Base-by-base conservation (phyloP, 2,329 filamentous ascomycete genomes). In the Neofusicoccum parvum region DNA sequence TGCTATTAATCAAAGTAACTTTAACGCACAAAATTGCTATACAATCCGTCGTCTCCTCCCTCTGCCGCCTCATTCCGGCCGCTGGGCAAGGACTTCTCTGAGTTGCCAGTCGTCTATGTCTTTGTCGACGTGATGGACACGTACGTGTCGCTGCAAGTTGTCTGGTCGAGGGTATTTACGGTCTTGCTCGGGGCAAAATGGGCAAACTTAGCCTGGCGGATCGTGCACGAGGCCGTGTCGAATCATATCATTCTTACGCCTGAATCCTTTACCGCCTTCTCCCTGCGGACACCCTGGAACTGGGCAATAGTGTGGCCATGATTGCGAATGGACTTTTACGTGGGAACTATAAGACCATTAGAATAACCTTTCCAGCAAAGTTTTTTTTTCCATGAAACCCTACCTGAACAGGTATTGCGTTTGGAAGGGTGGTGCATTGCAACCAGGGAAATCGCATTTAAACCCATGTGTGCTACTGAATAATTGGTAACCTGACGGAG, bases 141-240 rank as follows among this genome's bases (percentile, higher is more conserved):
- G 88, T 39, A 98, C 94, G 78, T 99, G 95, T 77, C 94, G 88
- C 81, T 97, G 94, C 65, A 99, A 81, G 82, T 98, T 98, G 77
- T 99, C 95, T 37, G 94, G 95, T 70, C 95, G 85, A 4, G 95
- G 95, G 76, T 98, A 98, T 75, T 91, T 94, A 77, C 97, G 94
- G 75, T 97, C 93, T 70, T 93, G 86, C 73, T 97, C 93, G 1
- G 92, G 91, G 76, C 95, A 99, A 75, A 97, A 98, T 0, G 95
- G 95, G 76, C 95, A 99, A 36, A 97, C 89, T 73, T 98, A 99
- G 67, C 94, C 94, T 1, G 95, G 95, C 7, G 92, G 96, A 69
- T 93, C 90, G 74, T 99, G 95, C 3, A 98, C 94, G 3, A 98
- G 85, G 1, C 94, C 94, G 72, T 90, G 87, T n/a, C 87, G 81